A percentile compares a stretch with the other conserved stretches of the same genome.
phyloP scores from a whole-genome alignment of 768 basidiomycete genomes.

The Botryobasidium botryosum region DNA sequence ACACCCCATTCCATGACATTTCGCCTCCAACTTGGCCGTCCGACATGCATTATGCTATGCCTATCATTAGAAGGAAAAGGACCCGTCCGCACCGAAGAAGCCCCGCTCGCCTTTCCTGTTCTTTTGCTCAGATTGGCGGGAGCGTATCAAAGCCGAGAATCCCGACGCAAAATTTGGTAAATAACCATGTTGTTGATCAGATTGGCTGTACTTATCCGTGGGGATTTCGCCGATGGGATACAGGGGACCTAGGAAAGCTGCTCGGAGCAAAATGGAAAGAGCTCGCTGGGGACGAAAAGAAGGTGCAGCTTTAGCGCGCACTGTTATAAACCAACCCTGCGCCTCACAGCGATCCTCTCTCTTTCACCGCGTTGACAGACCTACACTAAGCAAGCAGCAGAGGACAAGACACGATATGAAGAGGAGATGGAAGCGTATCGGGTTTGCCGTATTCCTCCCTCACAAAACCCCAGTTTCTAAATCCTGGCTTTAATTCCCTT shows the following conservation, averaged over 20 bases:
- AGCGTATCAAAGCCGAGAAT: constrained; percentile 90
- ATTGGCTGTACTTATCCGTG: background rate
- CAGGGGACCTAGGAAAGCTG: constrained; percentile 86
- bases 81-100: constrained; percentile 76
- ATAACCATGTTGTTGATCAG: constrained; percentile 11
- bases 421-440: no score
- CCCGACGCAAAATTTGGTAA: constrained; percentile 85
- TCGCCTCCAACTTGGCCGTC: constrained; percentile 27
- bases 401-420: no score
- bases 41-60: constrained; percentile 27
- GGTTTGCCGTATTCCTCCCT: no score
- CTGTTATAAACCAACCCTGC: no score
- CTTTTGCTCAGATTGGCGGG: constrained; percentile 93
- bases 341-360: no score
- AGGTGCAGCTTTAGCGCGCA: constrained; percentile 33
- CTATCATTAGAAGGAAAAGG: constrained; percentile 27
- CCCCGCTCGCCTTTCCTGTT: constrained; percentile 97
- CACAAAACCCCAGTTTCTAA: no score
- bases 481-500: no score
- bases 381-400: no score
- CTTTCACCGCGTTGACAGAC: no score
- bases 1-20: constrained; percentile 23
- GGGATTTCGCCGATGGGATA: background rate
- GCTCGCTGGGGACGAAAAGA: constrained; percentile 79
- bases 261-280: constrained; percentile 97